Evolutionary conservation across 2,329 filamentous ascomycete genomes (phyloP).

Genomic region (Clonostachys byssicola): DNA sequence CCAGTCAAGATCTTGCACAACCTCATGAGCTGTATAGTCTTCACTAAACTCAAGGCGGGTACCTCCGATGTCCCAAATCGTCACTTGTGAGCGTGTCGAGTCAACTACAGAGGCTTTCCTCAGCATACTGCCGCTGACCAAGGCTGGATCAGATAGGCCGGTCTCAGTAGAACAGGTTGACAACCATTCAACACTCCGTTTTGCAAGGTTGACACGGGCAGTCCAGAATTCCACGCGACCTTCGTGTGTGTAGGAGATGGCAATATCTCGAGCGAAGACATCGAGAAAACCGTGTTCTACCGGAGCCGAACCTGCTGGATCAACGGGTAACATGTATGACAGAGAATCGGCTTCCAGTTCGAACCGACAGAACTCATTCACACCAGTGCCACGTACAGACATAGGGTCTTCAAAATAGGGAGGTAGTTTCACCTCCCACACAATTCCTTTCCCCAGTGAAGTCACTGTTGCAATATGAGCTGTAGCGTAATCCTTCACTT

Average conservation of each 20-base stretch:
- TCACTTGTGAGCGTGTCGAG: conserved; percentile 66
- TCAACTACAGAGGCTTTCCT: conserved; percentile 85
- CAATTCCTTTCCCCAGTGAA: conserved; percentile 72
- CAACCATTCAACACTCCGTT: conserved; percentile 71
- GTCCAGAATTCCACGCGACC: conserved; percentile 84
- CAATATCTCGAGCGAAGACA: conserved; percentile 80
- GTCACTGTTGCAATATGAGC: conserved; percentile 80
- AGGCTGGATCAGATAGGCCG: conserved; percentile 63
- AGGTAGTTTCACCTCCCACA: conserved; percentile 73
- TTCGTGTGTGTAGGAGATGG: conserved; percentile 74
- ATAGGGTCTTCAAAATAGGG: conserved; percentile 24
- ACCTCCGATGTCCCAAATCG: conserved; percentile 86
- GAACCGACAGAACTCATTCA: conserved; percentile 69
- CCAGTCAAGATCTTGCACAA: conserved; percentile 87
- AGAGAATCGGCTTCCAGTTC: conserved; percentile 58
- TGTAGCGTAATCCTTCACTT: conserved; percentile 49
- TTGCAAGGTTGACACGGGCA: conserved; percentile 61
- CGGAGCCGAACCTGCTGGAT: conserved; percentile 73
- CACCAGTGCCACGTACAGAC: conserved; percentile 15
- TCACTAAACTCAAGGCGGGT: conserved; percentile 79
- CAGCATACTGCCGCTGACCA: conserved; percentile 81
- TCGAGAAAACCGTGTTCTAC: conserved; percentile 77
- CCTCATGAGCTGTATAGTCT: conserved; percentile 67
- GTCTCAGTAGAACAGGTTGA: conserved; percentile 80
- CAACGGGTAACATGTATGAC: conserved; percentile 72